Evolutionary conservation across 805 yeast genomes (phyloP).

Genomic region (Komagataella mondaviorum): DNA sequence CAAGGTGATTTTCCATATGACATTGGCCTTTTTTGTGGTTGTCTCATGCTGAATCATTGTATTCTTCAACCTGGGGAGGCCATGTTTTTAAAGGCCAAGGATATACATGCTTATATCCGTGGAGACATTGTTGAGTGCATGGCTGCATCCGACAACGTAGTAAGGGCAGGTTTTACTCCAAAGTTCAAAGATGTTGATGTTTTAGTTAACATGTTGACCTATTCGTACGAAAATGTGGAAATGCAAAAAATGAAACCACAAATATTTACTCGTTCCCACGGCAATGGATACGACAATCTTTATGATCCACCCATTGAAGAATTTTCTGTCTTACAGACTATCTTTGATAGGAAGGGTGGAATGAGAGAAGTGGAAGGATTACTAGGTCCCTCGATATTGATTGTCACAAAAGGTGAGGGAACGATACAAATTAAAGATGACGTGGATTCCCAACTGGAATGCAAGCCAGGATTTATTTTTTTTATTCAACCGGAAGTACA

Average conservation of each 20-base stretch:
- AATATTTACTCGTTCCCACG: constrained; percentile 43
- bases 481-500: constrained; percentile 72
- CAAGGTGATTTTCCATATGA: constrained; percentile 87
- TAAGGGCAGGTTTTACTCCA: constrained; percentile 98
- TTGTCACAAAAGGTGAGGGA: constrained; percentile 77
- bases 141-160: constrained; percentile 99
- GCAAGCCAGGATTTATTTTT: constrained; percentile 65
- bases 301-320: constrained; percentile 97
- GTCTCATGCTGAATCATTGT: constrained; percentile 84
- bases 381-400: constrained; percentile 79
- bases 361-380: constrained; percentile 45
- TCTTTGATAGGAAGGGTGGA: constrained; percentile 36
- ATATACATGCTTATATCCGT: constrained; percentile 93
- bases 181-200: constrained; percentile 92
- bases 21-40: constrained; percentile 92
- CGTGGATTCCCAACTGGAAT: constrained; percentile 26
- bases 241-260: constrained; percentile 81
- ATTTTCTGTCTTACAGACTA: constrained; percentile 83
- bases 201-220: constrained; percentile 84
- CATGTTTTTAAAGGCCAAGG: constrained; percentile 91
- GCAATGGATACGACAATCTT: constrained; percentile 52
- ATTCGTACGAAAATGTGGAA: constrained; percentile 76
- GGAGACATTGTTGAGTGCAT: constrained; percentile 99
- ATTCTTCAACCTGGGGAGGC: constrained; percentile 81
- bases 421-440: constrained; percentile 27